Base-by-base conservation (phyloP, 2,329 filamentous ascomycete species). In the Aspergillus transmontanensis region DNA sequence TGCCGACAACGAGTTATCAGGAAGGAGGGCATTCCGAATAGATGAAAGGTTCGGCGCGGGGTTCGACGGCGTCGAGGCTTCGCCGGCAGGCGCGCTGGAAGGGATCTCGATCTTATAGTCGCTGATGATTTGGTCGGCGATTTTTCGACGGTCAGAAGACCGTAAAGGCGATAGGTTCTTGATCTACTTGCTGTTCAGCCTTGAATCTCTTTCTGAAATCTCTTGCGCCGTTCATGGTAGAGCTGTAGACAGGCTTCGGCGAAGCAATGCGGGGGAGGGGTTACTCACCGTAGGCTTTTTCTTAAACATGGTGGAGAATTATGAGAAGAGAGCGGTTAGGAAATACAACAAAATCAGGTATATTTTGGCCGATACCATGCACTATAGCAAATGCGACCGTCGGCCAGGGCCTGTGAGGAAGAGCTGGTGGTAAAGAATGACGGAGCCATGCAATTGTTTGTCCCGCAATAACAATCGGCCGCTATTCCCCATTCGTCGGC, bases 81-180 rank as follows among this genome's bases (percentile, higher is more conserved):
- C 73, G 46, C 70, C 71, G 34, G 75, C 62, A 21, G 74, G 61
- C 50, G 76, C 68, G 14, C 69, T 70, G 26, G 75, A 69, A 9
- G 83, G 82, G 1, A 85, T 71, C 45, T 81, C 72, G 64, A 89
- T 81, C 41, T 81, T 77, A 71, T 88, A 89, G 69, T 88, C 85
- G 66, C 82, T 76, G 71, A 90, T 90, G 69, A 91, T 89, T 68
- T 88, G 84, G 70, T 90, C 87, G 57, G 88, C 88, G 41, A 88
- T 85, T 69, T 86, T 88, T 63, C 89, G 83, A 63, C 89, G 84
- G 70, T 90, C 89, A 2, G 88, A 90, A 6, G 88, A 90, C 60
- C 89, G 85, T 58, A 91, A 78, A 46, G 89, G 87, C 4, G 88
- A 83, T 14, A 89, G 80, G 21, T 88, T 86, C 79, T 90, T 91